Base-by-base conservation (phyloP, 148 eudicot species). In the Bassia scoparia region DNA sequence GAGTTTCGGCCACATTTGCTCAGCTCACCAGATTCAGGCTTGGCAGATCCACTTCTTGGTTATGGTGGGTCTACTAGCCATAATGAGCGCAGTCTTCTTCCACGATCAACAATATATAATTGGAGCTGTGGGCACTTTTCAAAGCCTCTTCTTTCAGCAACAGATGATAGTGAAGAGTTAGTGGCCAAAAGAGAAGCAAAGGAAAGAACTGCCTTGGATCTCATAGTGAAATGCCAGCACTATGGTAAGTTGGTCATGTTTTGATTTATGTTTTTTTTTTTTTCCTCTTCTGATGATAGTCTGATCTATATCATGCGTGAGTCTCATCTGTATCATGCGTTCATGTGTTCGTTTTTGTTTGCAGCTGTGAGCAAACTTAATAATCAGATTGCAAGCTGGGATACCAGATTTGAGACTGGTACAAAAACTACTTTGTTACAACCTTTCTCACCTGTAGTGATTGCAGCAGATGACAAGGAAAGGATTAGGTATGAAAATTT, bases 121-220 rank as follows among this genome's bases (percentile, higher is more conserved):
- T 95, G 98, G 98, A 89, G 98, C 65, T 91, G 97, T 67, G 91
- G 91, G 75, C 91, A 89, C 85, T 95, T 95, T 62, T 89, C 98
- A 60, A 95, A 89, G 85, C 97, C 96, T 61, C 91, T 91, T 73
- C 96, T 91, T 67, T 88, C 90, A 31, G 83, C 89, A 60, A 63
- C 89, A 58, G 96, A 95, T 76, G 98, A 89, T 66, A 82, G 84
- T 81, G 97, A 88, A 72, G 97, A 91, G 76, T 56, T 88, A 60
- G 74, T 80, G 41, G 82, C 85, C 37, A 91, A 85, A 80, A 80
- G 97, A 77, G 98, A 88, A 67, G 86, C 86, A 68, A 88, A 85
- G 58, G 98, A 95, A 79, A 95, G 77, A 78, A 55, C 80, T 79
- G 93, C 91, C 9, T 82, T 89, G 74, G 93, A 89, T 67, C 86